Base-by-base conservation (phyloP, 2,329 filamentous ascomycete genomes). In the Trichoderma sp. region DNA sequence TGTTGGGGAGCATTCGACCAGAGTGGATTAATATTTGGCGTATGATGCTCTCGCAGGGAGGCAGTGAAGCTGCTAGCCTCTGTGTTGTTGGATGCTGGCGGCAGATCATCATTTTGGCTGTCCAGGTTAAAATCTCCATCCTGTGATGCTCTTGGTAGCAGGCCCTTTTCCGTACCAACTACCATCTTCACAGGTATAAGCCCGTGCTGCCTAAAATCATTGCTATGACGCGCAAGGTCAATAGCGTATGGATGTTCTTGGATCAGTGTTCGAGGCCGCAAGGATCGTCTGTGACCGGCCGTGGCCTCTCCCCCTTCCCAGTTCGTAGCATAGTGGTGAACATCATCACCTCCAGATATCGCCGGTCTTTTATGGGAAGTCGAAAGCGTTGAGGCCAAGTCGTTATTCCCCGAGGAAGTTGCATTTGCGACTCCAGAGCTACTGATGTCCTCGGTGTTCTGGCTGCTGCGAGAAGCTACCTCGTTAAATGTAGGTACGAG, bases 241-340 rank as follows among this genome's bases (percentile, higher is more conserved):
- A 89, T 79, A 6, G 86, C 79, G 73, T 90, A 90, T 4, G 88
- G 88, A 58, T 89, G 87, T 75, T 89, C 82, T 76, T 90, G 88
- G 7, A 90, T 90, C 1, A 87, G 87, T 73, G 89, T 90, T 23
- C 88, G 84, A 1, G 87, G 87, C 7, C 88, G 84, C n/a, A 90
- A 79, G 4, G 85, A 88, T 39, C 87, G 84, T 73, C 84, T 82
- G 59, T 82, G 79, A 13, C 79, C 80, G 32, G 81, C 75, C 6
- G 78, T 76, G 13, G 75, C 73, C 68, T 78, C 78, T 36, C 72
- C 73, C 20, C 75, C 76, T 50, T 75, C 74, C 26, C 75, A 75
- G 71, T 50, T 78, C 47, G 78, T 74, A 26, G 28, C 65, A 61
- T 73, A 71, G 13, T 71, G 67, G 8, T 71, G 73, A 13, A 74